These are phyloP conservation scores for Vigna mungo DNA, from an alignment of 306 rosid genomes.

Conservation along the genomic window DNA sequence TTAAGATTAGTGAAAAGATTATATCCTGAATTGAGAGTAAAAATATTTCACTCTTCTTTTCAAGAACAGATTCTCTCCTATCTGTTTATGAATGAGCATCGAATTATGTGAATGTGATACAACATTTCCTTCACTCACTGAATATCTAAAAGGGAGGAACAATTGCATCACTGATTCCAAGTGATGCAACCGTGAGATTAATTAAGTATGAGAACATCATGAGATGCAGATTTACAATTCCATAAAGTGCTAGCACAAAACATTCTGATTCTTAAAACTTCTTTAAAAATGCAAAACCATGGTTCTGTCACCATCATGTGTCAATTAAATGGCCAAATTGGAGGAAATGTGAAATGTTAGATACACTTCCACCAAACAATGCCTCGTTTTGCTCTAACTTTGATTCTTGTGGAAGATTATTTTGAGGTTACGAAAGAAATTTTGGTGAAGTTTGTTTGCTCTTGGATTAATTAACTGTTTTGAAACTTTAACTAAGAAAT, in stretches of 20 bases:
- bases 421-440: constrained; percentile 24
- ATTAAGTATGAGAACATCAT: constrained; percentile 17
- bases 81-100: constrained; percentile 33
- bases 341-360: constrained; percentile 8
- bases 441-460: constrained; percentile 10
- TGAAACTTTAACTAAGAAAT: constrained; percentile 42
- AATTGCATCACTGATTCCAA: constrained; percentile 39
- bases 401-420: constrained; percentile 1
- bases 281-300: constrained; percentile 11
- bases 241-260: constrained; percentile 14
- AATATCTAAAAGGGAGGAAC: constrained; percentile 24
- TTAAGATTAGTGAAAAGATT: constrained; percentile 23
- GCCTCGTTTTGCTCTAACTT: neutral
- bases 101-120: neutral
- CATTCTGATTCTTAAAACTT: constrained; percentile 42
- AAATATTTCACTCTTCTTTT: constrained; percentile 23
- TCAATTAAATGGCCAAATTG: constrained; percentile 24
- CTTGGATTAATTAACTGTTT: constrained; percentile 28
- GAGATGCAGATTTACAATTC: constrained; percentile 39
- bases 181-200: constrained; percentile 37
- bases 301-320: constrained; percentile 8
- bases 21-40: constrained; percentile 24
- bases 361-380: constrained; percentile 19
- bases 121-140: constrained; percentile 28
- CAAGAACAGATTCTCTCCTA: constrained; percentile 39